Base-by-base conservation (phyloP, 1,139 yeast genomes). In the Scheffersomyces cryptocercus region DNA sequence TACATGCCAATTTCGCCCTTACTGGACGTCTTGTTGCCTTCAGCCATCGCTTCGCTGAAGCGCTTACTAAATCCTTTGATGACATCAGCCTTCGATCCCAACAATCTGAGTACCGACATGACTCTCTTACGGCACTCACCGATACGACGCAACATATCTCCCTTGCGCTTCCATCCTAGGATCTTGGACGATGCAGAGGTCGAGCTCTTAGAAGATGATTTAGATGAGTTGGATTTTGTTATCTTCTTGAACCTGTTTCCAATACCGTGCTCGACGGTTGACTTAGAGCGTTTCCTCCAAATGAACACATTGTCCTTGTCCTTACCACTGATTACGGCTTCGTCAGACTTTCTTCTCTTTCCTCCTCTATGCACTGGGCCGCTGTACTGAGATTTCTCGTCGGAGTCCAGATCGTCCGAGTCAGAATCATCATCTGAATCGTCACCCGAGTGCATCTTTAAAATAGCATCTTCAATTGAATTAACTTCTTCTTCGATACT, bases 51-150 rank as follows among this genome's bases (percentile, higher is more conserved):
- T 55, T 91, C 98, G 53, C 84, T 86, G 60, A 95, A 89, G 44
- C 97, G 70, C 61, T 93, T 93, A 42, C 95, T 85, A 61, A 93
- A 91, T 0, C 97, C 97, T 60, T 88, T 88, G 51, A 93, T 89
- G 14, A 93, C 99, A 65, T 93, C 99, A 0, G 98, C 98, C 65
- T 93, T 93, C 40, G 91, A 85, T 4, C 96, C 96, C 38, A 93
- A 67, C 41, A 93, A 73, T 45, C 99, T 71, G 50, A 90, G 70
- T 28, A 93, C 77, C 29, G 95, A 85, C 97, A 91, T 93, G 3
- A 93, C 97, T 41, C 96, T 73, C 61, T 90, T 90, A 47, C 99
- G 84, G 52, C 97, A 88, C 61, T 90, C 97, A 31, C 98, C 99
- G 52, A 93, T 93, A 55, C 97, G 75, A 52, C 97, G 71, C 65